Evolutionary conservation across 2,329 filamentous ascomycete genomes (phyloP), one percentile per base, ranked within the genome.

Genomic region (Cytospora leucostoma): DNA sequence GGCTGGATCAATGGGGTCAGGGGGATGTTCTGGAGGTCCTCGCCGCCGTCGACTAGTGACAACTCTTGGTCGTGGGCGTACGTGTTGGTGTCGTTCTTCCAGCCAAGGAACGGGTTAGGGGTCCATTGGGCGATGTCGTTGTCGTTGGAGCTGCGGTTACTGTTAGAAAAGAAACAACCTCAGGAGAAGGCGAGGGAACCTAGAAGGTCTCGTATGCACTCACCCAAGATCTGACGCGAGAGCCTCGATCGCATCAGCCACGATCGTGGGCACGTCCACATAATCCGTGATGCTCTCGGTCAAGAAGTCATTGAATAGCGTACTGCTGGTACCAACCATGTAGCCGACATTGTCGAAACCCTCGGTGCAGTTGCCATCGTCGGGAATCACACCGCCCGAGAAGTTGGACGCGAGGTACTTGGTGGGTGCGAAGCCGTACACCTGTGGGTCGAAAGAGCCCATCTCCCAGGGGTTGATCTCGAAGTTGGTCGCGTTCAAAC

Each of bases 281-380:
- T 74, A 71, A 7, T 73, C 70, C 40, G 73, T 74, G 67, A 91
- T 83, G 61, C 94, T 79, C 12, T 85, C 76, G 3, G 93, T 79
- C 19, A 96, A 76, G 70, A 91, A 84, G 70, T 87, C 80, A 77
- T 96, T 97, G 82, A 97, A 97, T 2, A 97, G 81, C 0, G 90
- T 89, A 1, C 88, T 92, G 27, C 89, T 92, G 0, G 93, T 96
- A 57, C 93, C 93, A 86, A 96, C 92, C 33, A 96, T 80, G 71
- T 85, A 97, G 7, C 91, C 91, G 32, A 84, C 84, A 69, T 93
- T 93, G 75, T 97, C 93, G 67, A 93, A 93, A 1, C 93, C 93
- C 8, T 83, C 80, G 17, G 96, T 82, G 71, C 93, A 97, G 52
- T 77, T 73, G 51, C 84, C 82, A 61, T 80, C 74, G 12, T 78